Evolutionary conservation across 305 asterid species (phyloP).

Genomic region (Nicotiana rustica): DNA sequence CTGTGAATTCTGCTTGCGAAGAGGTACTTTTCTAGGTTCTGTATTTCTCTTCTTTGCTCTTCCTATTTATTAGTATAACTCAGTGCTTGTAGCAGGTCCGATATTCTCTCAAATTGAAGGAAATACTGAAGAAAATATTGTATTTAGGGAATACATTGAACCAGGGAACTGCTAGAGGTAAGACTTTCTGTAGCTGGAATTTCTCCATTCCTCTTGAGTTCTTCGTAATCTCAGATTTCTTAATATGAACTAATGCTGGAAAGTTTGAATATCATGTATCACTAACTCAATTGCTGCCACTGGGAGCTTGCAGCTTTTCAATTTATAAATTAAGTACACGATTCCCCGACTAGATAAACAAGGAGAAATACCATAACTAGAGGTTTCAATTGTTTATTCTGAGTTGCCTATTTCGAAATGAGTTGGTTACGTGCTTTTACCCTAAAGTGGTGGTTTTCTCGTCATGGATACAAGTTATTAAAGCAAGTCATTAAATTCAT

Average conservation of each 20-base stretch:
- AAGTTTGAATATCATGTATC: neutral
- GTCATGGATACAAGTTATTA: neutral
- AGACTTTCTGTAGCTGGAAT: slow-evolving; percentile 24
- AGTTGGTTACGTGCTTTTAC: slow-evolving; percentile 10
- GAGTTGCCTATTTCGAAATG: slow-evolving; percentile 15
- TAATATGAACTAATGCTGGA: neutral
- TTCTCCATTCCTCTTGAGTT: neutral
- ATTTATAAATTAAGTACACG: slow-evolving; percentile 11
- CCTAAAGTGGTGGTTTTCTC: neutral
- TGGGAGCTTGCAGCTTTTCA: slow-evolving; percentile 11
- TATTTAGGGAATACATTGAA: slow-evolving; percentile 87
- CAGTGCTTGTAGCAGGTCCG: slow-evolving; percentile 67
- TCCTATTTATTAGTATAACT: slow-evolving; percentile 24
- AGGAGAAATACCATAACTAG: neutral
- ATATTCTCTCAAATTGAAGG: slow-evolving; percentile 78
- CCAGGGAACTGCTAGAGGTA: slow-evolving; percentile 98
- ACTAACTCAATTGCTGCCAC: neutral
- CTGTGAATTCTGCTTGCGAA: slow-evolving; percentile 83
- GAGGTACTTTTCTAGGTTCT: slow-evolving; percentile 63
- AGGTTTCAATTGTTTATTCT: slow-evolving; percentile 19
- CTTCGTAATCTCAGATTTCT: slow-evolving; percentile 15
- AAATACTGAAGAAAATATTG: slow-evolving; percentile 75
- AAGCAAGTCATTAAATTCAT: neutral
- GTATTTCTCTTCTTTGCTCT: slow-evolving; percentile 19
- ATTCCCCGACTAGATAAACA: neutral